Percentiles rank a stretch among this genome's conserved stretches.
Evolutionary conservation across 768 basidiomycete genomes (phyloP).

Genomic region (Lactarius trivialis): DNA sequence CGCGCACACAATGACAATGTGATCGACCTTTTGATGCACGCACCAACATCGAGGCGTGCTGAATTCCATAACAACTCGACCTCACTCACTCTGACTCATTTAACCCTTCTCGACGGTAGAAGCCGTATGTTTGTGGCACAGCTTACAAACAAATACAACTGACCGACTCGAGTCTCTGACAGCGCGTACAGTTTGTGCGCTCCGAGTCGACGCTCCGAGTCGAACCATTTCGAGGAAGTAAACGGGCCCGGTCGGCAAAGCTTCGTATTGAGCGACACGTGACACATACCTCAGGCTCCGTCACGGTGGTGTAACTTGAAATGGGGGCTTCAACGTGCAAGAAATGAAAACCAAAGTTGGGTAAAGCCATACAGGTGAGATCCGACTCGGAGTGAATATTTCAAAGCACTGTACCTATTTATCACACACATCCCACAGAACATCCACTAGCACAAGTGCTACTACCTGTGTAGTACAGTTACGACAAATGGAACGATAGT

Average conservation of each 20-base stretch:
- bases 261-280: background rate
- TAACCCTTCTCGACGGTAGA: background rate
- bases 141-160: background rate
- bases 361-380: background rate
- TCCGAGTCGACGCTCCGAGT: background rate
- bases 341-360: background rate
- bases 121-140: background rate
- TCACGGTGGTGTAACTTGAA: background rate
- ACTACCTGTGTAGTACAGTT: too few species aligned
- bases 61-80: background rate
- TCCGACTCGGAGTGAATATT: background rate
- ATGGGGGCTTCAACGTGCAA: background rate
- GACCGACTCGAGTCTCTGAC: too few species aligned
- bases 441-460: background rate
- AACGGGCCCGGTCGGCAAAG: background rate
- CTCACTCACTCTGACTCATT: background rate
- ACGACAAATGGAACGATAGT: background rate
- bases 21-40: constrained; percentile 6
- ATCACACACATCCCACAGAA: background rate
- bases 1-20: background rate
- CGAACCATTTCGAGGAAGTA: background rate
- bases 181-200: too few species aligned
- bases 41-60: background rate
- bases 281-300: background rate
- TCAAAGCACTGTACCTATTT: background rate